These are phyloP conservation scores for Penicillium daleae DNA, from an alignment of 495 filamentous ascomycete genomes.

Conservation along the genomic window DNA sequence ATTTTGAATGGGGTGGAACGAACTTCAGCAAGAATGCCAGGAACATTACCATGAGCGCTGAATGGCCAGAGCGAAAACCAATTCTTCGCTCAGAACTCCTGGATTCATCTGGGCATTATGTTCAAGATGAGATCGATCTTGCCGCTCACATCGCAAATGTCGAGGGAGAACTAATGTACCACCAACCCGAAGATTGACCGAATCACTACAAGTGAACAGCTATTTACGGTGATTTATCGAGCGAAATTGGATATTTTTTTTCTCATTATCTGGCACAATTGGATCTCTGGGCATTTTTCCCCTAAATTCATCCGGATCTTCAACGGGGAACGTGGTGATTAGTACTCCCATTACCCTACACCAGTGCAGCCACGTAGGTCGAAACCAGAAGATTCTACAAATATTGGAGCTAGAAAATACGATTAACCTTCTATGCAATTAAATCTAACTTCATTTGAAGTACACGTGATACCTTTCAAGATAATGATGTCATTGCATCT, in stretches of 20 bases:
- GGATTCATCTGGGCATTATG: constrained; percentile 9
- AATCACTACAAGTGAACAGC: background rate
- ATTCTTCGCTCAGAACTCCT: constrained; percentile 21
- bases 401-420: background rate
- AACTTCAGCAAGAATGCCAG: constrained; percentile 19
- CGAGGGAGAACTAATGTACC: constrained; percentile 17
- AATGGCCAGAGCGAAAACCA: constrained; percentile 16
- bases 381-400: too few species aligned
- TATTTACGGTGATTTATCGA: background rate
- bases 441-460: background rate
- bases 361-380: background rate
- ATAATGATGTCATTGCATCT: background rate
- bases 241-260: background rate
- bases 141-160: constrained; percentile 17
- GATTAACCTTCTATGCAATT: background rate
- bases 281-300: background rate
- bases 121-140: constrained; percentile 10
- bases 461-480: background rate
- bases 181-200: background rate
- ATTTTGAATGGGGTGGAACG: constrained; percentile 18
- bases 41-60: constrained; percentile 11
- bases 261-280: background rate
- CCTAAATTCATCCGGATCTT: background rate
- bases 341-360: background rate
- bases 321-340: background rate